phyloP scores from a whole-genome alignment of 306 rosid species.

The Vigna angularis region DNA sequence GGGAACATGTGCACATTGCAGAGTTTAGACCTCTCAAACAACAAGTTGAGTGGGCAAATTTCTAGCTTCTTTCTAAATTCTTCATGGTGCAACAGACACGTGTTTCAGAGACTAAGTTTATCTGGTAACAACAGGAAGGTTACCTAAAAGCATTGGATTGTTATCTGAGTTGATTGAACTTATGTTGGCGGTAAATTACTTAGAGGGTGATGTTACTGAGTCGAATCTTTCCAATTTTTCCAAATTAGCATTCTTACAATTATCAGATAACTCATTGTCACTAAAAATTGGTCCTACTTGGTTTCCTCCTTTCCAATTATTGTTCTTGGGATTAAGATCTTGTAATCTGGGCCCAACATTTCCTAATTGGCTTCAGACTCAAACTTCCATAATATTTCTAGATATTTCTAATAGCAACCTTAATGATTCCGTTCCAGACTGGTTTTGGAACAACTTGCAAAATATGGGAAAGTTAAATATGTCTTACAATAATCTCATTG shows the following conservation, averaged over 20 bases:
- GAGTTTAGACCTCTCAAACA: accelerated
- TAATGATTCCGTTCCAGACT: background rate
- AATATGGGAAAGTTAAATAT: background rate
- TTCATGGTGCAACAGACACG: too few relatives aligned
- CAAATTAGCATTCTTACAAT: accelerated
- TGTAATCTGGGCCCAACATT: constrained; percentile 3
- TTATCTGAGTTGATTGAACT: background rate
- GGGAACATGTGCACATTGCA: constrained; percentile 30
- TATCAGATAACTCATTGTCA: background rate
- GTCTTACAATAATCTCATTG: background rate
- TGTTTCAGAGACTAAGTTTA: background rate
- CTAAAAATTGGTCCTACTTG: background rate
- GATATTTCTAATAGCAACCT: constrained; percentile 13
- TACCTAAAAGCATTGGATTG: constrained; percentile 12
- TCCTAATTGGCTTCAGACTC: constrained; percentile 27
- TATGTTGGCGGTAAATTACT: background rate
- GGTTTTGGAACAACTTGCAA: constrained; percentile 18
- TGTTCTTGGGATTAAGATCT: accelerated
- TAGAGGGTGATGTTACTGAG: constrained; percentile 32
- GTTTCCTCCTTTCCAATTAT: constrained; percentile 33
- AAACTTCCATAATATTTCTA: accelerated
- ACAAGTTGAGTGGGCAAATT: constrained; percentile 32
- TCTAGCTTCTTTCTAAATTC: background rate
- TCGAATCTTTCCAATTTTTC: background rate
- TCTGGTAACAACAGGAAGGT: background rate